Evolutionary conservation across 345 rosid genomes (phyloP), one percentile per base, ranked within the genome.

Genomic region (Pelargonium nanum): DNA sequence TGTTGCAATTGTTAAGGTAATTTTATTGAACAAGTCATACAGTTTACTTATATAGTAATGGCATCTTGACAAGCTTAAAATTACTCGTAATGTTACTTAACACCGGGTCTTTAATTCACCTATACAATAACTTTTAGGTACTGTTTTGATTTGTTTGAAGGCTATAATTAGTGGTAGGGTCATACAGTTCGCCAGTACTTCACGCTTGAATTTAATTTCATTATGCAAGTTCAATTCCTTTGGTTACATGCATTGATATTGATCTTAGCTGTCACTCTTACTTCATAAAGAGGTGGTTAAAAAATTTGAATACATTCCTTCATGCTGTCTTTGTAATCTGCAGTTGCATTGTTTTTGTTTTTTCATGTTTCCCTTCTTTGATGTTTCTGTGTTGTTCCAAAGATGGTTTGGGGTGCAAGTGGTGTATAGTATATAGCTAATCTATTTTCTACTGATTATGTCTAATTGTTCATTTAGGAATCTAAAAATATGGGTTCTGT

Each of bases 1-100:
- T 70, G 97, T 90, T 24, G 99, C 99, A 55, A 88, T 94, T 61
- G 86, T 94, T 63, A 94, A 94, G 97, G 99, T 93, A 78, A 68
- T 57, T 34, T 19, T 64, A 51, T 59, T 0, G 26, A 8, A 28
- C 52, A n/a, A 19, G 26, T 61, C 19, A 17, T 50, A 44, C 24
- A n/a, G 55, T 51, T 51, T 6, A 62, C 24, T 13, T 19, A 17
- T 25, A 55, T 55, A 22, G 4, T 23, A 16, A 21, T 24, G 23
- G 20, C 17, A 4, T 26, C 45, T 1, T 50, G 57, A 22, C 57
- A 22, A 22, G 13, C 26, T 22, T 21, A 16, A 40, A 40, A 40
- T 6, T 40, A 40, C 48, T 2, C n/a, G n/a, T 1, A 7, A 12
- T 30, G 15, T 17, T 40, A 17, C 48, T 40, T 40, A 6, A 40